Conservation (phyloP, 2,329 filamentous ascomycete species). For the Parafenestella ontariensis region DNA sequence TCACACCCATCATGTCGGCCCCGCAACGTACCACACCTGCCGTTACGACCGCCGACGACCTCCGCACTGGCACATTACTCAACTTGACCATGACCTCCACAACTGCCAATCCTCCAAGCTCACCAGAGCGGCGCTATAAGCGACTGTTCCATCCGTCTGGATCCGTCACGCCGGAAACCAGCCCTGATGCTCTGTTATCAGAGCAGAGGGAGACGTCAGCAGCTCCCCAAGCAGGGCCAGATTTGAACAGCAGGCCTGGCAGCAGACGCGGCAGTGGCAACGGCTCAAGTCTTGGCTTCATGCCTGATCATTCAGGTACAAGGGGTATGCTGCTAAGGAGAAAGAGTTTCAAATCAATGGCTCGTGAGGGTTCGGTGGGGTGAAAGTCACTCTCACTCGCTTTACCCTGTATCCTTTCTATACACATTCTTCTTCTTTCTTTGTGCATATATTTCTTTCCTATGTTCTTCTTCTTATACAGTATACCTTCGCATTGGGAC, state of each 20-base stretch:
- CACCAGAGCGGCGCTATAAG: slow-evolving; percentile 52
- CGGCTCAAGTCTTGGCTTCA: slow-evolving; percentile 13
- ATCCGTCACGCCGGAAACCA: slow-evolving; percentile 22
- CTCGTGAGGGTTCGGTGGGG: background rate
- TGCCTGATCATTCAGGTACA: slow-evolving; percentile 40
- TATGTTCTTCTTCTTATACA: background rate
- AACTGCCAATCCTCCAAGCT: slow-evolving; percentile 35
- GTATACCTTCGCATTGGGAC: background rate
- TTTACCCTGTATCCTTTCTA: background rate
- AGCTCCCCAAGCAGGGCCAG: background rate
- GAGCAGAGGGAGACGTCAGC: background rate
- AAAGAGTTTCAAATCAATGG: slow-evolving; percentile 15
- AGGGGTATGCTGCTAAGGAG: slow-evolving; percentile 41
- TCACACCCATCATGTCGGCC: slow-evolving; percentile 31
- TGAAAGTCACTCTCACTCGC: background rate
- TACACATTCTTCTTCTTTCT: background rate
- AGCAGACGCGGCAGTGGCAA: slow-evolving; percentile 29
- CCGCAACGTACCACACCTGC: slow-evolving; percentile 25
- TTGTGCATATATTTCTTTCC: background rate
- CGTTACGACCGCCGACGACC: slow-evolving; percentile 17
- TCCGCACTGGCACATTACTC: slow-evolving; percentile 27
- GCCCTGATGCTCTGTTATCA: slow-evolving; percentile 8
- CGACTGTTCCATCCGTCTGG: slow-evolving; percentile 48
- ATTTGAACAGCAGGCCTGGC: slow-evolving; percentile 12
- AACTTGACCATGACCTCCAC: slow-evolving; percentile 37